Evolutionary conservation across 345 rosid species (phyloP).

Genomic region (Schrenkiella parvula): DNA sequence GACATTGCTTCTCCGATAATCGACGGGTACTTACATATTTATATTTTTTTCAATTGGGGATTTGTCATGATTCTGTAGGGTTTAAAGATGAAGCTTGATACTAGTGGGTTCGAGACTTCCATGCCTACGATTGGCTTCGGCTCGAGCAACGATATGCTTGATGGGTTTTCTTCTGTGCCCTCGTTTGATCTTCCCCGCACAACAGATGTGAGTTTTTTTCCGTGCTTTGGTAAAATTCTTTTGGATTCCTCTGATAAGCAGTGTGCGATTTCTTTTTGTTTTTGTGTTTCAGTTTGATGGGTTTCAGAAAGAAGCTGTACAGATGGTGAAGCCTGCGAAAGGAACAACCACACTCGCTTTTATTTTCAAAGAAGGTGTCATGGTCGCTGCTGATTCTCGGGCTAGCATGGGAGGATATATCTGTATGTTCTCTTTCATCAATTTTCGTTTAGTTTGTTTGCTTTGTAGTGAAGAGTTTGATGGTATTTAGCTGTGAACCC

Average conservation of each 20-base stretch:
- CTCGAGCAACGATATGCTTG: constrained; percentile 34
- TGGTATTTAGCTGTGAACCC: neutral
- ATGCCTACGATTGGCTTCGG: constrained; percentile 37
- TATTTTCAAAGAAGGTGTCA: constrained; percentile 90
- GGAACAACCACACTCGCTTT: constrained; percentile 98
- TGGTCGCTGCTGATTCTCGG: constrained; percentile 99
- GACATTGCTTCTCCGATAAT: neutral
- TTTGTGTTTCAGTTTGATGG: constrained; percentile 70
- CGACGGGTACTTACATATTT: neutral
- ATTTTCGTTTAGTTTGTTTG: neutral
- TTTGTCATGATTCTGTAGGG: neutral
- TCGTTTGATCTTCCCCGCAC: constrained; percentile 65
- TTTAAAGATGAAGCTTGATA: constrained; percentile 79
- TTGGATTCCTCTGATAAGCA: neutral
- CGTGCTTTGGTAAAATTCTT: neutral
- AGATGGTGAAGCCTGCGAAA: constrained; percentile 92
- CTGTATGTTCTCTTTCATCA: constrained; percentile 46
- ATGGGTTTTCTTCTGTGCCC: constrained; percentile 49
- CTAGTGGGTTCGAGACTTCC: constrained; percentile 64
- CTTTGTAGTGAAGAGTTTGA: neutral
- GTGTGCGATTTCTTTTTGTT: neutral
- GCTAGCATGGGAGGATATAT: constrained; percentile 99
- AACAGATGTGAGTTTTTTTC: constrained; percentile 52
- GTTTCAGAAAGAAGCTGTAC: constrained; percentile 75
- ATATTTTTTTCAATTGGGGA: neutral